These are phyloP conservation scores for Toxoplasma gondii DNA, from an alignment of 169 alveolate genomes.

Conservation along the genomic window DNA sequence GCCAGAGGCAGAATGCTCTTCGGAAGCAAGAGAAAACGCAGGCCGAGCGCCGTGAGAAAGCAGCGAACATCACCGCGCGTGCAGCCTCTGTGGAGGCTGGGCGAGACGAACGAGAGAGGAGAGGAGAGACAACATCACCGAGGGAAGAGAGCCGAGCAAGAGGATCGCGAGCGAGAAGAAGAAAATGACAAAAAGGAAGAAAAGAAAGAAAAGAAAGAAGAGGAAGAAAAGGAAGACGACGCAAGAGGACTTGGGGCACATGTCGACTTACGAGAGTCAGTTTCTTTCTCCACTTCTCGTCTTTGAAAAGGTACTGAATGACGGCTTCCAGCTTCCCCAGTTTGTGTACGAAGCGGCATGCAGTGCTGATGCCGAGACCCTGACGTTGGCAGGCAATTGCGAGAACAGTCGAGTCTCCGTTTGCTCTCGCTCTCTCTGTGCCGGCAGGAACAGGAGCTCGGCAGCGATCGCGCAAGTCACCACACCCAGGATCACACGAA, in stretches of 20 bases:
- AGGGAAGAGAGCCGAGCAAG: too few relatives aligned
- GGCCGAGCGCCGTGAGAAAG: too few relatives aligned
- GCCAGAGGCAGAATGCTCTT: too few relatives aligned
- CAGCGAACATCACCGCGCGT: too few relatives aligned
- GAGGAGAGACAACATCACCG: too few relatives aligned
- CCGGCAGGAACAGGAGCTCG: not conserved
- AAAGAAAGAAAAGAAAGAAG: too few relatives aligned
- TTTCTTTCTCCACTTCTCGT: conserved; percentile 47
- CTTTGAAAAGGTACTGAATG: conserved; percentile 46
- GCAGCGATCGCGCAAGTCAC: not conserved
- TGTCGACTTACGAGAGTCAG: not conserved
- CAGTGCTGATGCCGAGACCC: conserved; percentile 64
- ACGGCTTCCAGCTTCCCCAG: conserved; percentile 51
- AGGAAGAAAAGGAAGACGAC: too few relatives aligned
- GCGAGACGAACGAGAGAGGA: too few relatives aligned
- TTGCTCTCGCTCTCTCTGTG: not conserved
- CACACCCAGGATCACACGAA: not conserved
- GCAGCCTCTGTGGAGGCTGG: too few relatives aligned
- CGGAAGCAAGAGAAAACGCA: too few relatives aligned
- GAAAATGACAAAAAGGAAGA: too few relatives aligned
- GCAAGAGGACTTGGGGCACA: not conserved
- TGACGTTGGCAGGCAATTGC: not conserved
- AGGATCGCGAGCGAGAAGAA: too few relatives aligned
- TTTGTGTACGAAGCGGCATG: conserved; percentile 41
- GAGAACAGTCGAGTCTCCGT: not conserved